A percentile compares a stretch with the other conserved stretches of the same genome.
phyloP scores from a whole-genome alignment of 2,329 filamentous ascomycete genomes.

The Nakataea oryzae region DNA sequence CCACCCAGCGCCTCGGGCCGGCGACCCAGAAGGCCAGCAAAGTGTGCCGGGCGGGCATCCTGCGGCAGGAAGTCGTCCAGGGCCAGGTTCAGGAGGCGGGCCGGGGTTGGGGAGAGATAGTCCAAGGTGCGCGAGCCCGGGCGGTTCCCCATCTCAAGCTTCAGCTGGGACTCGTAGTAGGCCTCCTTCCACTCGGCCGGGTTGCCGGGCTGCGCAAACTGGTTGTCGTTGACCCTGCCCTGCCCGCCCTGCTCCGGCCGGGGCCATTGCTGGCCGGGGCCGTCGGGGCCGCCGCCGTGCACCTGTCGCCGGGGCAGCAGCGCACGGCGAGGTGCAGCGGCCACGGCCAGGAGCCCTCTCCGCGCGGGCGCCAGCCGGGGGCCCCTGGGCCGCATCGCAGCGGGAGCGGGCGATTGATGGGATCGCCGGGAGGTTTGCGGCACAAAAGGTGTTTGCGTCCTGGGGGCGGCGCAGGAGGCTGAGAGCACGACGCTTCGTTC shows the following conservation, averaged over 20 bases:
- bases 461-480: no score
- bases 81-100: constrained; percentile 54
- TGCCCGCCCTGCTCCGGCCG: neutral
- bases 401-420: neutral
- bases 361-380: no score
- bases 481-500: no score
- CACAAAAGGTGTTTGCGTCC: no score
- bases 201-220: neutral
- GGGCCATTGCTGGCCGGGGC: neutral
- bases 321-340: no score
- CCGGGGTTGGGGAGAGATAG: constrained; percentile 45
- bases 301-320: neutral
- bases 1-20: no score
- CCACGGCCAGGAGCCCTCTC: neutral
- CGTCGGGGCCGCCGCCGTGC: neutral
- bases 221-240: neutral
- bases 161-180: constrained; percentile 5
- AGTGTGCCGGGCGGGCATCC: neutral
- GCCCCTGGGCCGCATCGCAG: neutral
- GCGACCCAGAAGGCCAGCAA: neutral
- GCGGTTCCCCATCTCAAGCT: constrained; percentile 7
- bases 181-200: neutral
- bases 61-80: constrained; percentile 27
- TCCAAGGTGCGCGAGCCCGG: constrained; percentile 27
- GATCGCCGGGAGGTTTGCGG: neutral